Conservation (phyloP, 2,329 filamentous ascomycete genomes). For the Pseudogymnoascus sp. region DNA sequence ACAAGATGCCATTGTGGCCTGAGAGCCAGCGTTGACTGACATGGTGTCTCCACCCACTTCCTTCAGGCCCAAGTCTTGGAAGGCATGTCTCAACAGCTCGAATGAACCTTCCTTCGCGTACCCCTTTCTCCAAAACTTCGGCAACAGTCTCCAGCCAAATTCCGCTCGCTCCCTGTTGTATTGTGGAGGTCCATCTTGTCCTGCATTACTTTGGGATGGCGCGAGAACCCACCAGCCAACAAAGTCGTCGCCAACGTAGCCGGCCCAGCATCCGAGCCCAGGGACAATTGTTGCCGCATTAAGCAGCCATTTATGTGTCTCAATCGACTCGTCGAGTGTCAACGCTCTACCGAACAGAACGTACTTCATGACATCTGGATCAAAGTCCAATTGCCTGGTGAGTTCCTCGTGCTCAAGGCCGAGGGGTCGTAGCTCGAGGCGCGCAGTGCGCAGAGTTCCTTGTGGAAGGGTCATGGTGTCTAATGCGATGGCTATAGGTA, state of each 20-base stretch:
- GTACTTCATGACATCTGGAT: conserved; percentile 1
- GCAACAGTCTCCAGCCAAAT: conserved; percentile 26
- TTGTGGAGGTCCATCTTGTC: neutral
- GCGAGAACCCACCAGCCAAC: conserved; percentile 30
- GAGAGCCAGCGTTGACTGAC: conserved; percentile 27
- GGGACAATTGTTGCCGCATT: neutral
- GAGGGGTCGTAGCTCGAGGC: conserved; percentile 1
- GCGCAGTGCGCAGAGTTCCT: neutral
- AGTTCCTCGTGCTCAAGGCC: neutral
- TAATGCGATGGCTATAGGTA: neutral
- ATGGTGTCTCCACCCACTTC: conserved; percentile 28
- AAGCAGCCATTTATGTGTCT: conserved; percentile 2
- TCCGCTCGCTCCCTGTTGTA: conserved; percentile 18
- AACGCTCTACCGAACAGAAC: neutral
- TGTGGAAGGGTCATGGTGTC: neutral
- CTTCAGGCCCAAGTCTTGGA: conserved; percentile 24
- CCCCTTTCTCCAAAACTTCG: conserved; percentile 28
- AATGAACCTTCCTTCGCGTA: conserved; percentile 29
- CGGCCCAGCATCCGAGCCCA: neutral
- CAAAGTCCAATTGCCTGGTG: neutral
- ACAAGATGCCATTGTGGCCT: conserved; percentile 16
- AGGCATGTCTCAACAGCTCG: conserved; percentile 27
- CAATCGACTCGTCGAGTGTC: neutral
- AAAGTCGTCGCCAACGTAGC: conserved; percentile 21
- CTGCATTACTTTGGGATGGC: conserved; percentile 13